Evolutionary conservation across 2,329 filamentous ascomycete genomes (phyloP).

Genomic region (Nemania sp.): DNA sequence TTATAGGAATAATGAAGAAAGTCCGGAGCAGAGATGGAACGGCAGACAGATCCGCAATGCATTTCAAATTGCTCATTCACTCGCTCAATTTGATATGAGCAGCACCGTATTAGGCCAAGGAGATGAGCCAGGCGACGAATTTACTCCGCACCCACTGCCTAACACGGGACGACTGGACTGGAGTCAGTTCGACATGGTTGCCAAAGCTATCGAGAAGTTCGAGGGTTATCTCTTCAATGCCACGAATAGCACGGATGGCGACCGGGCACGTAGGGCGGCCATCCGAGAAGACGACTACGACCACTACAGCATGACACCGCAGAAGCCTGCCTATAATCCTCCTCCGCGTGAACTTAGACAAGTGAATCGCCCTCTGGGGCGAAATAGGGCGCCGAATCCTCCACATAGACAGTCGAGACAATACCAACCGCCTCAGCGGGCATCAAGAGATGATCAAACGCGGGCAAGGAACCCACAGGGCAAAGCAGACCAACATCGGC

Average conservation of each 20-base stretch:
- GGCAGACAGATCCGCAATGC: conserved; percentile 2
- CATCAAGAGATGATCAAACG: background rate
- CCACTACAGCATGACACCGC: background rate
- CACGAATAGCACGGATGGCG: background rate
- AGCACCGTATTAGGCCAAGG: background rate
- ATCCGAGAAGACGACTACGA: background rate
- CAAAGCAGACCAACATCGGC: background rate
- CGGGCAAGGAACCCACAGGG: background rate
- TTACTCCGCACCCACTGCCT: background rate
- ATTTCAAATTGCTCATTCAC: background rate
- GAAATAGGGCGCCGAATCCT: background rate
- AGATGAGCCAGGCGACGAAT: background rate
- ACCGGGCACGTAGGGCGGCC: background rate
- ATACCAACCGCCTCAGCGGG: background rate
- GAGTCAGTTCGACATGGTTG: background rate
- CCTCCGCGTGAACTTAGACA: background rate
- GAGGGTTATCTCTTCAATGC: background rate
- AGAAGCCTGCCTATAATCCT: background rate
- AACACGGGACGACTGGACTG: background rate
- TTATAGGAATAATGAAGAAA: background rate
- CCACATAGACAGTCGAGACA: background rate
- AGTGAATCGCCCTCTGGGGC: background rate
- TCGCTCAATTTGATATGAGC: background rate
- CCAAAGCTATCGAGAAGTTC: background rate
- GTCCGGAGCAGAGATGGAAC: background rate